Conservation (phyloP, 306 rosid species). For the Malus asiatica region DNA sequence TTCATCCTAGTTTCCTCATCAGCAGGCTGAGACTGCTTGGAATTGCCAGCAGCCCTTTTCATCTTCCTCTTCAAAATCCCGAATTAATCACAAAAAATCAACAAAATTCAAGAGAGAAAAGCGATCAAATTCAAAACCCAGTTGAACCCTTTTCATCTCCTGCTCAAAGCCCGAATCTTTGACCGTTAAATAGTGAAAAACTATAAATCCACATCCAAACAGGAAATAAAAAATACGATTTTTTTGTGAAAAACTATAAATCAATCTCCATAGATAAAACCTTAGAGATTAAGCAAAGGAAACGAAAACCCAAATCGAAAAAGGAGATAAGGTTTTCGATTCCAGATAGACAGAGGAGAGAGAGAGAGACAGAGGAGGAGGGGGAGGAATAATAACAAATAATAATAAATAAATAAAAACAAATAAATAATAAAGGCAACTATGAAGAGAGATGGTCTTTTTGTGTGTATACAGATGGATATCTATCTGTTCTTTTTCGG, state of each 20-base stretch:
- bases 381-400: neutral
- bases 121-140: neutral
- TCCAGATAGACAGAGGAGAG: neutral
- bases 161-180: neutral
- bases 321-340: neutral
- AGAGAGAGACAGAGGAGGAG: neutral
- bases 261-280: neutral
- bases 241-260: neutral
- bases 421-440: neutral
- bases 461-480: neutral
- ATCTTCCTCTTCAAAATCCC: constrained; percentile 10
- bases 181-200: neutral
- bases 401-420: neutral
- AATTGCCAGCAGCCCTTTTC: constrained; percentile 28
- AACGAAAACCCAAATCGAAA: neutral
- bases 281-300: neutral
- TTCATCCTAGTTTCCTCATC: constrained; percentile 10
- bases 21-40: constrained; percentile 10
- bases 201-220: neutral
- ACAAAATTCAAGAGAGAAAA: neutral
- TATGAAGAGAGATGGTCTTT: neutral
- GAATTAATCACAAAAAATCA: neutral
- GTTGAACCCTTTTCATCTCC: constrained; percentile 1
- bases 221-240: neutral
- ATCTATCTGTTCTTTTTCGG: neutral